phyloP scores from a whole-genome alignment of 306 rosid species.

The Senna tora region DNA sequence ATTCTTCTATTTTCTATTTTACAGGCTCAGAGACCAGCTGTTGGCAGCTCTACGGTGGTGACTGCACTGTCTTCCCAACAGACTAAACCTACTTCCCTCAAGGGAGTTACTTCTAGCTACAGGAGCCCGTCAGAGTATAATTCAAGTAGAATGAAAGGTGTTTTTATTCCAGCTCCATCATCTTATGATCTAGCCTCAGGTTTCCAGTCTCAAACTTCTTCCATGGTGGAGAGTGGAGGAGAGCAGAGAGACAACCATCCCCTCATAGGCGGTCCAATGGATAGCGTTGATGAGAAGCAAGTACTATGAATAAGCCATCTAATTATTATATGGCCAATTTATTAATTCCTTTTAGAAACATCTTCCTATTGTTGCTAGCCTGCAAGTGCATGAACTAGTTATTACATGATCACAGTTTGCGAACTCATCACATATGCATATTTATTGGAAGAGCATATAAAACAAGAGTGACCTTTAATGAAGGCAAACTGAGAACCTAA shows the following conservation, averaged over 20 bases:
- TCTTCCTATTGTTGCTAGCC: slow-evolving; percentile 25
- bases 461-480: not conserved
- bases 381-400: slow-evolving; percentile 29
- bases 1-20: slow-evolving; percentile 56
- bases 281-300: slow-evolving; percentile 76
- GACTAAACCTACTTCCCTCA: slow-evolving; percentile 63
- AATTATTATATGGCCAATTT: slow-evolving; percentile 13
- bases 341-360: slow-evolving; percentile 28
- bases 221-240: slow-evolving; percentile 65
- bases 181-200: slow-evolving; percentile 75
- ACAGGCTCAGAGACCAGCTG: slow-evolving; percentile 73
- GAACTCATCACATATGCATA: slow-evolving; percentile 10
- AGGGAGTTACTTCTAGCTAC: slow-evolving; percentile 61
- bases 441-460: slow-evolving; percentile 21
- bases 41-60: slow-evolving; percentile 57
- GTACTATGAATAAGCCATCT: slow-evolving; percentile 46
- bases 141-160: slow-evolving; percentile 62
- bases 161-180: slow-evolving; percentile 67
- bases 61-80: slow-evolving; percentile 68
- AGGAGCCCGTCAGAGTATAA: slow-evolving; percentile 65
- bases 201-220: slow-evolving; percentile 72
- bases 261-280: slow-evolving; percentile 60
- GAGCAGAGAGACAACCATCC: slow-evolving; percentile 64
- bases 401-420: slow-evolving; percentile 17
- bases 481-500: slow-evolving; percentile 11